These are phyloP conservation scores for Lachnellula occidentalis DNA, from an alignment of 2,329 filamentous ascomycete genomes.

Conservation along the genomic window DNA sequence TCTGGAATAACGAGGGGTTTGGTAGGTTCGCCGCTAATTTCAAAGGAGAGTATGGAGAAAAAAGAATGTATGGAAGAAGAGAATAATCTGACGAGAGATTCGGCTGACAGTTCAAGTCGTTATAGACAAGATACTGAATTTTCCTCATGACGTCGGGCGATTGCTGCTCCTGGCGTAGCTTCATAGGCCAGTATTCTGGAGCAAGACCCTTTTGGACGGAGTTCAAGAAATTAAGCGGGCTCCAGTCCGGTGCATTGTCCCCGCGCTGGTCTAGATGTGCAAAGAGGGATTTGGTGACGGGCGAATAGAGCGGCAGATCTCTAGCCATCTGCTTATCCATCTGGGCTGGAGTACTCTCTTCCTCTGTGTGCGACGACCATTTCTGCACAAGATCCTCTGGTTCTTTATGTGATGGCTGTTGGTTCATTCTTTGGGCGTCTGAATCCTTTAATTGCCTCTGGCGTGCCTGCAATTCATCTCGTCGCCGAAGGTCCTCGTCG, in stretches of 20 bases:
- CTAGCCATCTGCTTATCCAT: not conserved
- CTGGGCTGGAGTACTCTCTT: not conserved
- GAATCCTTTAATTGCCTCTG: conserved; percentile 20
- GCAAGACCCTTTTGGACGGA: conserved; percentile 61
- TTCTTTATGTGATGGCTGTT: not conserved
- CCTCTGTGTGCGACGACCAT: not conserved
- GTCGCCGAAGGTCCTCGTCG: conserved; percentile 24
- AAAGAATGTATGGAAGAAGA: conserved; percentile 29
- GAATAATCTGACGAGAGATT: conserved; percentile 20
- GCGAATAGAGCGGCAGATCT: conserved; percentile 27
- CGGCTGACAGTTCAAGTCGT: conserved; percentile 16
- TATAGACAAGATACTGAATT: conserved; percentile 15
- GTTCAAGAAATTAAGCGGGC: conserved; percentile 35
- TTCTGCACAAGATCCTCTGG: conserved; percentile 16
- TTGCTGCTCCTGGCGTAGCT: not conserved
- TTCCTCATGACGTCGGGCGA: conserved; percentile 9
- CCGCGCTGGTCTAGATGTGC: conserved; percentile 9
- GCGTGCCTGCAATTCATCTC: conserved; percentile 23
- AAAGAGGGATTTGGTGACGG: conserved; percentile 22
- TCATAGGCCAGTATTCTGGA: conserved; percentile 3
- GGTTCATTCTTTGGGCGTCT: conserved; percentile 7
- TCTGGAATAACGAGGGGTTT: not conserved
- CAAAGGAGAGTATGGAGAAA: conserved; percentile 30
- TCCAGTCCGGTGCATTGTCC: conserved; percentile 50
- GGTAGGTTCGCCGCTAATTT: conserved; percentile 11